Base-by-base conservation (phyloP, 208 protist genomes). In the Porcisia hertigi region DNA sequence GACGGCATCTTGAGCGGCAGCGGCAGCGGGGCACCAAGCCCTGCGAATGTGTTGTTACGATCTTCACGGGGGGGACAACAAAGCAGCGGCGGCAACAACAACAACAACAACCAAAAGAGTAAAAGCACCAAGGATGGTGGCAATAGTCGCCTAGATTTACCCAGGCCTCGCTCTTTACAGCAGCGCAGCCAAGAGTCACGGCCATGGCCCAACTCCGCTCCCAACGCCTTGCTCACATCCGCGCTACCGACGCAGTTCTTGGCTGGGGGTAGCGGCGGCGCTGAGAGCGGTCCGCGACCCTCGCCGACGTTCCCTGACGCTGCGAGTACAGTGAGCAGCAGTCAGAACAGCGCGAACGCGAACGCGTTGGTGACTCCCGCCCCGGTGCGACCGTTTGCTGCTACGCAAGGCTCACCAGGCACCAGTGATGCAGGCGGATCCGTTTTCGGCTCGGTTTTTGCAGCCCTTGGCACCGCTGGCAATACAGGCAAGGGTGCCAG, bases 1-100 rank as follows among this genome's bases (percentile, higher is more conserved):
- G 59, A 4, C 4, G 58, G 67, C n/a, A 63, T 79, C 20, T 73
- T 73, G 47, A 59, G 49, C 30, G 75, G 67, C 59, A 34, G 66
- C 66, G 47, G 52, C 66, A 52, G 63, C 49, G 52, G 23, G 45
- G 39, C 20, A 20, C 63, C 1, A 52, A 67, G 0, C 62, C 25
- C 18, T 45, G 36, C 8, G 11, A 67, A 49, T 47, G 18, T 25
- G 23, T 67, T 18, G 39, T 49, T 47, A 25, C 23, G 16, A 20
- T 2, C 36, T 34, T 23, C 39, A 67, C 41, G 20, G n/a, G 23
- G 16, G 23, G 62, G 62, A 5, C 62, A 43, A 47, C 57, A 58
- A 43, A 72, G 53, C 52, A 76, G 23, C 14, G 55, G 41, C 36
- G 47, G 49, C 60, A 82, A 70, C 45, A 81, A 30, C 30, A 30